A percentile compares a stretch with the other conserved stretches of the same genome.
Conservation (phyloP, 2,329 filamentous ascomycete species). For the Cephalotrichum gorgonifer region DNA sequence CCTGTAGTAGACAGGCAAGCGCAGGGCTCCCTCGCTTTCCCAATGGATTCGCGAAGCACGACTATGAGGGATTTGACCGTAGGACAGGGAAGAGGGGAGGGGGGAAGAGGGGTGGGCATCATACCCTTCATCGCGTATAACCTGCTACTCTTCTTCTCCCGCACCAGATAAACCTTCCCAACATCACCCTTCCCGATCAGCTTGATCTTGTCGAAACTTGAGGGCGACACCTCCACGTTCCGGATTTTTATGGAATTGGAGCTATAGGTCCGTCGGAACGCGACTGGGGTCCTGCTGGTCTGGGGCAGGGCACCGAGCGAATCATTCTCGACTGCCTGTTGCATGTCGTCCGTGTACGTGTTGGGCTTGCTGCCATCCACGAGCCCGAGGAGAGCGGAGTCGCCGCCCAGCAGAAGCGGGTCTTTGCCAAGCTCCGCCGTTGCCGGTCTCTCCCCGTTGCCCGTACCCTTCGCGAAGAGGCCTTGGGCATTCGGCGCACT, state of each 20-base stretch:
- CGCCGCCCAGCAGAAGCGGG: slow-evolving; percentile 46
- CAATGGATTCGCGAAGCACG: no score
- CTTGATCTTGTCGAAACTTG: slow-evolving; percentile 99
- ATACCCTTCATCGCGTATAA: slow-evolving; percentile 98
- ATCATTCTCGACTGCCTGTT: slow-evolving; percentile 31
- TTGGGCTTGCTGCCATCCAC: slow-evolving; percentile 17
- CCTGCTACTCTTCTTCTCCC: slow-evolving; percentile 93
- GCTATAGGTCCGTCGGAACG: slow-evolving; percentile 92
- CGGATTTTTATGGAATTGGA: slow-evolving; percentile 98
- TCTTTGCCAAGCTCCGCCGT: slow-evolving; percentile 84
- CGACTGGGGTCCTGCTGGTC: slow-evolving; percentile 56
- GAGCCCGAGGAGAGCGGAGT: slow-evolving; percentile 28
- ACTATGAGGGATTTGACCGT: no score
- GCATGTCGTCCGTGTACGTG: slow-evolving; percentile 15
- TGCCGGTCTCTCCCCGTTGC: slow-evolving; percentile 57
- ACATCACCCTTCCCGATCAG: slow-evolving; percentile 98
- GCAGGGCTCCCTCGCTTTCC: no score
- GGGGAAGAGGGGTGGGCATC: slow-evolving; percentile 12
- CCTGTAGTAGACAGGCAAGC: no score
- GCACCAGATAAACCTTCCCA: slow-evolving; percentile 93
- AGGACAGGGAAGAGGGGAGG: not conserved
- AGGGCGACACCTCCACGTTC: slow-evolving; percentile 88
- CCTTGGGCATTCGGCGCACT: slow-evolving; percentile 96
- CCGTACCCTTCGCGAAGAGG: slow-evolving; percentile 56
- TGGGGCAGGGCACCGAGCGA: slow-evolving; percentile 51